Evolutionary conservation across 1,139 yeast genomes (phyloP).

Genomic region (Nakaseomyces bracarensis): DNA sequence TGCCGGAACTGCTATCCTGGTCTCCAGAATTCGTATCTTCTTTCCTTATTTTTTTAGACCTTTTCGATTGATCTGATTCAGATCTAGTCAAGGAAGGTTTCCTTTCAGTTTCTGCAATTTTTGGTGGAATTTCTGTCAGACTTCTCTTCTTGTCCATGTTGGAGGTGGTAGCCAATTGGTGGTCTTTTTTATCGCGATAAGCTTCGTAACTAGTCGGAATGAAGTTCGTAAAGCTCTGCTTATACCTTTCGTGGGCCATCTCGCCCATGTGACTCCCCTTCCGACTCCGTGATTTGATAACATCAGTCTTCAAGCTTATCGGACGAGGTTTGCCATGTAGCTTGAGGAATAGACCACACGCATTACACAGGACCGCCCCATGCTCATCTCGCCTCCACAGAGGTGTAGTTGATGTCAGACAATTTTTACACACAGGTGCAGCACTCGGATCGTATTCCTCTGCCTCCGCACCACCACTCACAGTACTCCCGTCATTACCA

Average conservation of each 20-base stretch:
- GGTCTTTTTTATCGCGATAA: slow-evolving; percentile 4
- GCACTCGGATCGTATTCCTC: slow-evolving; percentile 3
- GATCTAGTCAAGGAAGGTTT: not conserved
- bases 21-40: not conserved
- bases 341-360: slow-evolving; percentile 86
- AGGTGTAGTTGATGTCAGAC: slow-evolving; percentile 88
- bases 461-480: not conserved
- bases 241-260: slow-evolving; percentile 1
- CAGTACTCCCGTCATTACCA: not conserved
- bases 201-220: slow-evolving; percentile 5
- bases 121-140: not conserved
- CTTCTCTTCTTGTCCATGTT: not conserved
- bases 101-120: not conserved
- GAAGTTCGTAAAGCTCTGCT: slow-evolving; percentile 5
- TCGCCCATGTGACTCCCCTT: slow-evolving; percentile 8
- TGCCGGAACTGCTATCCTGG: not conserved
- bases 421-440: slow-evolving; percentile 72
- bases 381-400: slow-evolving; percentile 91
- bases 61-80: not conserved
- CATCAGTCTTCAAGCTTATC: slow-evolving; percentile 81
- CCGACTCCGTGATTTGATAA: slow-evolving; percentile 82
- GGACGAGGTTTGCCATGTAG: slow-evolving; percentile 91
- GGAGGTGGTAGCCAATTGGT: not conserved
- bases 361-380: slow-evolving; percentile 90
- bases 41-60: not conserved